Base-by-base conservation (phyloP, 495 filamentous ascomycete genomes). In the Talaromyces liani region DNA sequence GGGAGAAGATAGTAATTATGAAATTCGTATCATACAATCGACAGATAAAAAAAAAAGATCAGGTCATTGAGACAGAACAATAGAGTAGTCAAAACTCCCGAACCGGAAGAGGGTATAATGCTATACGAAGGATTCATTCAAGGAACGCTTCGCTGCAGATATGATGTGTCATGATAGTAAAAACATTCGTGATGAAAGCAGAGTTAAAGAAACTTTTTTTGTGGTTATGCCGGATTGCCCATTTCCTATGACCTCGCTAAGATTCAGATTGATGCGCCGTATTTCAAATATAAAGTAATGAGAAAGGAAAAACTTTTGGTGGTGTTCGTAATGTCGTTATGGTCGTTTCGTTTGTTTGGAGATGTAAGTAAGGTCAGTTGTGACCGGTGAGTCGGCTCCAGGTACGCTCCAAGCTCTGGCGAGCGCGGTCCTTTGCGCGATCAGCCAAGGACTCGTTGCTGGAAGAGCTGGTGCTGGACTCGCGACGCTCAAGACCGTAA, bases 381-480 rank as follows among this genome's bases (percentile, higher is more conserved):
- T 56, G 53, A 14, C 63, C 63, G 12, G 63, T 77, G 57, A 80
- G 65, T 69, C 77, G 78, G 61, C 71, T 75, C 78, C 78, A 80
- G 59, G 75, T 73, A 69, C 75, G 78, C 67, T 79, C 75, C 16
- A 80, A 66, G 47, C 76, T 73, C 25, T 70, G 71, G 49, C 73
- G 72, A 64, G 78, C 77, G 65, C 74, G 74, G 39, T 77, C 75
- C 31, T 73, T 72, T 60, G 75, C 76, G 3, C 75, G 75, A 51
- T 77, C 75, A 31, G 74, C 70, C 14, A 75, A 69, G 2, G 78
- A 80, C 33, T 70, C 69, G 22, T 73, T 65, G 62, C 75, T 78
- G 69, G 73, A 78, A 53, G 68, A 66, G 34, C 77, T 77, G 39
- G 70, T 71, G 67, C 75, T 77, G 8, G 77, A 80, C 69, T 75